A percentile compares a stretch with the other conserved stretches of the same genome.
Evolutionary conservation across 192 early-diverging fungal species (phyloP).

Genomic region (Coemansia sp.): DNA sequence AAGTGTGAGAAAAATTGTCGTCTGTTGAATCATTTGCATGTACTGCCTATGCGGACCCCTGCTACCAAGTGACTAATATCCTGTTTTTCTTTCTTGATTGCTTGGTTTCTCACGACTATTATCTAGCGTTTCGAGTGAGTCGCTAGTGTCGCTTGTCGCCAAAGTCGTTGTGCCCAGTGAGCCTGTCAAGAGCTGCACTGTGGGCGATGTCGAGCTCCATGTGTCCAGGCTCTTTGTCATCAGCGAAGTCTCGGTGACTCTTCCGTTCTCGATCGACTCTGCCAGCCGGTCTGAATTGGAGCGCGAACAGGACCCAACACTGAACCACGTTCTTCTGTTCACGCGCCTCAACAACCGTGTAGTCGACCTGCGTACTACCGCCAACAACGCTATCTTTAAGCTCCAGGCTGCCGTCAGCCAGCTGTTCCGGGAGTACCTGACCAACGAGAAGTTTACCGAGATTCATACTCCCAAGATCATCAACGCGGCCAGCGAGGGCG

Average conservation of each 20-base stretch:
- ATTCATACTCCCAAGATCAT: constrained; percentile 99
- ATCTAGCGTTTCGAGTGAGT: constrained; percentile 79
- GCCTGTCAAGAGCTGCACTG: constrained; percentile 89
- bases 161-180: constrained; percentile 76
- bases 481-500: constrained; percentile 92
- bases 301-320: constrained; percentile 69
- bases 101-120: not conserved
- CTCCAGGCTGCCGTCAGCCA: constrained; percentile 92
- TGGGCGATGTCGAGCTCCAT: constrained; percentile 89
- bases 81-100: not conserved
- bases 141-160: constrained; percentile 88
- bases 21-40: constrained; percentile 14
- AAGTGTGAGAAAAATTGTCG: constrained; percentile 41
- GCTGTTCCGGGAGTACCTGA: constrained; percentile 95
- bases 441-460: constrained; percentile 82
- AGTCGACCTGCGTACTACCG: constrained; percentile 90
- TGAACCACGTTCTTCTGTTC: constrained; percentile 80
- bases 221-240: constrained; percentile 77
- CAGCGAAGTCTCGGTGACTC: constrained; percentile 70
- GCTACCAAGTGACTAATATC: constrained; percentile 9
- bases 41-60: not conserved
- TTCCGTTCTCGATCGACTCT: constrained; percentile 94
- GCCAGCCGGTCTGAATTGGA: constrained; percentile 84
- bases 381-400: constrained; percentile 98
- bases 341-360: constrained; percentile 96